Evolutionary conservation across 768 basidiomycete genomes (phyloP).

Genomic region (Collybia nuda): DNA sequence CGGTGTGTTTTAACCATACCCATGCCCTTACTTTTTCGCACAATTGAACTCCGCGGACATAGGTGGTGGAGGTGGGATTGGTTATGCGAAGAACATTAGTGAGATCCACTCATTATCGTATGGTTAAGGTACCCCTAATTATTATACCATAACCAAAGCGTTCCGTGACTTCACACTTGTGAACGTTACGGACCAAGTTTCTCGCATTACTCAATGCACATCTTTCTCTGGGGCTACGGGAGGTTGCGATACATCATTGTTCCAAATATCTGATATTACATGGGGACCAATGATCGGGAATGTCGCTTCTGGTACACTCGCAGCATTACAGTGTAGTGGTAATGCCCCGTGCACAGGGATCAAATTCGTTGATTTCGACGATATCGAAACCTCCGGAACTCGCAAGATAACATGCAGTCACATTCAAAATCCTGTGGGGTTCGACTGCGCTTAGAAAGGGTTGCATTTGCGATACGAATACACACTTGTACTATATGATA

Average conservation of each 20-base stretch:
- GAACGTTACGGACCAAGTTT: slow-evolving; percentile 17
- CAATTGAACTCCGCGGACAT: not conserved
- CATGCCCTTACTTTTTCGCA: not conserved
- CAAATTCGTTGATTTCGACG: slow-evolving; percentile 18
- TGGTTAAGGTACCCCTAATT: not conserved
- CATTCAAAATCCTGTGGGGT: slow-evolving; percentile 20
- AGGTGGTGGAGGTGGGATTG: slow-evolving; percentile 32
- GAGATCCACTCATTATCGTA: not conserved
- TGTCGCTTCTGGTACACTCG: slow-evolving; percentile 18
- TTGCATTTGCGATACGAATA: too few relatives aligned
- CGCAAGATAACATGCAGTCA: slow-evolving; percentile 18
- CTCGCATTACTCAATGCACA: slow-evolving; percentile 28
- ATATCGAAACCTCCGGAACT: slow-evolving; percentile 12
- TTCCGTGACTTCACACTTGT: slow-evolving; percentile 23
- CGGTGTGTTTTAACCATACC: slow-evolving; percentile 12
- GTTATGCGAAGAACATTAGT: slow-evolving; percentile 28
- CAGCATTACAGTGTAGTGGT: slow-evolving; percentile 30
- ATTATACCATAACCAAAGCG: slow-evolving; percentile 7
- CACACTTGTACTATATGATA: too few relatives aligned
- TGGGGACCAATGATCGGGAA: slow-evolving; percentile 27
- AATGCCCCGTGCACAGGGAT: slow-evolving; percentile 26
- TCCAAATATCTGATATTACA: slow-evolving; percentile 30
- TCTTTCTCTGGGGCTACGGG: slow-evolving; percentile 30
- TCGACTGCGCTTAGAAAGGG: slow-evolving; percentile 17
- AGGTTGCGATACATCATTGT: slow-evolving; percentile 30